Evolutionary conservation across 2,329 filamentous ascomycete species (phyloP).

Genomic region (Colletotrichum chlorophyti): DNA sequence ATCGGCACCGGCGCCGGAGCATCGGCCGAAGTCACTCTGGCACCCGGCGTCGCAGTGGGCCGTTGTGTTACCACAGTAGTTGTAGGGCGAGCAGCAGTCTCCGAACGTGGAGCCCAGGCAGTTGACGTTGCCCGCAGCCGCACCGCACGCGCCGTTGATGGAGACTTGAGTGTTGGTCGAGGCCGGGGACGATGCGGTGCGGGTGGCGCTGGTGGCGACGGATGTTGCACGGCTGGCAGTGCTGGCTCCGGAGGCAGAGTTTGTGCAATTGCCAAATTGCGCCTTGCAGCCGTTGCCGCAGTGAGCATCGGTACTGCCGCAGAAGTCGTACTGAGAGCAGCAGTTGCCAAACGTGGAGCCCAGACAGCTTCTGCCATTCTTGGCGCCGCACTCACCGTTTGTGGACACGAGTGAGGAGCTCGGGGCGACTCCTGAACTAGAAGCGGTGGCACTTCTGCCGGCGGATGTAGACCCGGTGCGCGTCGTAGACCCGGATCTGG

Average conservation of each 20-base stretch:
- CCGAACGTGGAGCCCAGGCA: conserved; percentile 25
- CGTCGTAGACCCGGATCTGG: background rate
- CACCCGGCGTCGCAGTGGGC: conserved; percentile 31
- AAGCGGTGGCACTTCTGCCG: background rate
- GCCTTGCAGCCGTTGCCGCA: conserved; percentile 14
- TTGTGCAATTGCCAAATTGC: conserved; percentile 6
- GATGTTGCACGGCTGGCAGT: background rate
- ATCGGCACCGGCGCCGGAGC: background rate
- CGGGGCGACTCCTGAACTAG: background rate
- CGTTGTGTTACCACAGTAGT: conserved; percentile 29
- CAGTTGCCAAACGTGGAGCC: conserved; percentile 10
- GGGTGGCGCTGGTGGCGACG: background rate
- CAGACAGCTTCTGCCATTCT: background rate
- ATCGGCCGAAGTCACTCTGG: conserved; percentile 28
- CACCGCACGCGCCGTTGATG: conserved; percentile 15
- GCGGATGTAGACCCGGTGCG: background rate
- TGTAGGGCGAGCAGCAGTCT: conserved; percentile 32
- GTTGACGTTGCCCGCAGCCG: conserved; percentile 10
- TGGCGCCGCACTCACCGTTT: background rate
- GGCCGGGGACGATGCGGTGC: background rate
- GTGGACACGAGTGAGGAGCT: background rate
- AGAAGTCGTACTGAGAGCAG: conserved; percentile 17
- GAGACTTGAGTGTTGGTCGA: conserved; percentile 19
- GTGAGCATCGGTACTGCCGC: background rate
- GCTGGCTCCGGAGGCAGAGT: background rate